A percentile compares a stretch with the other conserved stretches of the same genome.
Conservation (phyloP, 2,329 filamentous ascomycete genomes). For the Phaeomoniella chlamydospora region DNA sequence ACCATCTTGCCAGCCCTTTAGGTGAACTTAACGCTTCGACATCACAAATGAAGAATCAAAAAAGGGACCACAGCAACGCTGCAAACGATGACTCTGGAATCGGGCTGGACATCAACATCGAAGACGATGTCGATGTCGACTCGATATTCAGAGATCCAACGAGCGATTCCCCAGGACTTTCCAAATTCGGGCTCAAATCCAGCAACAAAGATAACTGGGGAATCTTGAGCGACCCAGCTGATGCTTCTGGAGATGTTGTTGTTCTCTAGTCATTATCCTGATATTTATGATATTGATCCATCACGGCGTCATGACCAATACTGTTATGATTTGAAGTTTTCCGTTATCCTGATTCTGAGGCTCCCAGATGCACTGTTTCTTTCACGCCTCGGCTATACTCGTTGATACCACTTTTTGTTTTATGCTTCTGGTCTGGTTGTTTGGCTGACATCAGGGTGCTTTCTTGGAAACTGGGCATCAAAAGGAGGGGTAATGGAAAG, state of each 20-base stretch:
- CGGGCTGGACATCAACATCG: slow-evolving; percentile 9
- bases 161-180: slow-evolving; percentile 23
- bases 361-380: too few species aligned
- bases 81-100: slow-evolving; percentile 11
- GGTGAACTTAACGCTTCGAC: too few species aligned
- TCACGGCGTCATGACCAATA: too few species aligned
- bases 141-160: slow-evolving; percentile 39
- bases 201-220: slow-evolving; percentile 75
- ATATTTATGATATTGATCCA: too few species aligned
- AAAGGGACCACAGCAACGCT: not conserved
- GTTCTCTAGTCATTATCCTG: slow-evolving; percentile 29
- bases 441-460: too few species aligned
- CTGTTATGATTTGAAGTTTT: too few species aligned
- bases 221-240: slow-evolving; percentile 20
- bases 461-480: too few species aligned
- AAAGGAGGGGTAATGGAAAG: too few species aligned
- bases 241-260: slow-evolving; percentile 29
- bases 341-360: too few species aligned
- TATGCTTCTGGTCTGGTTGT: too few species aligned
- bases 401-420: too few species aligned
- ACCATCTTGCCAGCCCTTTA: slow-evolving; percentile 7
- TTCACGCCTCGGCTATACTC: too few species aligned
- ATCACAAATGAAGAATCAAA: slow-evolving; percentile 3
- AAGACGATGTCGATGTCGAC: slow-evolving; percentile 48
- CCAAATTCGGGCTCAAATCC: slow-evolving; percentile 46